phyloP scores from a whole-genome alignment of 805 yeast genomes.

The Cyberlindnera mrakii region DNA sequence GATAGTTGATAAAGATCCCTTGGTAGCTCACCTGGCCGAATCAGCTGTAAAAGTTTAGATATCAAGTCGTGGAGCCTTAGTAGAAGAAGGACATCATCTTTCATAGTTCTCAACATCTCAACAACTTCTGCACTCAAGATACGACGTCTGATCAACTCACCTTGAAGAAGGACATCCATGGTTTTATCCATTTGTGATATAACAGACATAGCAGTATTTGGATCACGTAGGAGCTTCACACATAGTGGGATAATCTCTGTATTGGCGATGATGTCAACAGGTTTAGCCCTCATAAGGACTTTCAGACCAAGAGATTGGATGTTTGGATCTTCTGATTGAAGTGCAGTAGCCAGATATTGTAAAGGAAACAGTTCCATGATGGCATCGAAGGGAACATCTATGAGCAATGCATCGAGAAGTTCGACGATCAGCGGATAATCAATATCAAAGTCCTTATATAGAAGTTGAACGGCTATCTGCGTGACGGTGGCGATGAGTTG shows the following conservation, averaged over 20 bases:
- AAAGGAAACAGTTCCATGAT: constrained; percentile 11
- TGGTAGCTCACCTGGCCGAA: constrained; percentile 14
- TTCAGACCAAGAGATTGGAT: constrained; percentile 17
- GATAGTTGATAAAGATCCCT: constrained; percentile 7
- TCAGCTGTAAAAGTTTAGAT: constrained; percentile 8
- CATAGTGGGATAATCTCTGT: constrained; percentile 16
- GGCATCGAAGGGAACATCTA: constrained; percentile 14
- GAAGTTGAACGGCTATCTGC: constrained; percentile 2
- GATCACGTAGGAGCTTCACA: constrained; percentile 4
- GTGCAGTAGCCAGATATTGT: constrained; percentile 15
- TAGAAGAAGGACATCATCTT: neutral
- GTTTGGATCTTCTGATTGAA: constrained; percentile 12
- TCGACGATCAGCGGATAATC: constrained; percentile 12
- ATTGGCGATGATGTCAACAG: constrained; percentile 20
- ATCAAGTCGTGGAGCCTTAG: constrained; percentile 14
- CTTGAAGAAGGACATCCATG: constrained; percentile 8
- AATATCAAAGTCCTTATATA: constrained; percentile 5
- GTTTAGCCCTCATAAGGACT: constrained; percentile 17
- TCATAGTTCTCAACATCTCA: constrained; percentile 6
- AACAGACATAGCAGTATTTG: constrained; percentile 6
- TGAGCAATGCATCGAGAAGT: constrained; percentile 11
- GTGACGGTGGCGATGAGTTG: constrained; percentile 2
- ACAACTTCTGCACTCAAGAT: constrained; percentile 11
- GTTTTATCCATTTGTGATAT: constrained; percentile 18
- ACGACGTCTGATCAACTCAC: constrained; percentile 17